Evolutionary conservation across 495 filamentous ascomycete species (phyloP).

Genomic region (Penicillium goetzii): DNA sequence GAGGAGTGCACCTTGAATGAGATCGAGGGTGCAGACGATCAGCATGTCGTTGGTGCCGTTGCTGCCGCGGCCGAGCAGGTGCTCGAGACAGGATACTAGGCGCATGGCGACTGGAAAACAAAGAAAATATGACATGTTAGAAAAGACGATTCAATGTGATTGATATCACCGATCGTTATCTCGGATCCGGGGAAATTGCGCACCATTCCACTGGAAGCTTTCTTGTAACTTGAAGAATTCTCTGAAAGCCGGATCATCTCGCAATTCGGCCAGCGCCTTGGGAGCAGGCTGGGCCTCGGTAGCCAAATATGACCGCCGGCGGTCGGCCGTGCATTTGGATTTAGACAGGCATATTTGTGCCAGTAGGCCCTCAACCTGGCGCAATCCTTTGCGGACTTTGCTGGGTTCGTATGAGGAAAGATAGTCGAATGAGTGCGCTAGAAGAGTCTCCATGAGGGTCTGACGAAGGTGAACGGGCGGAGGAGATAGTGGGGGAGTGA

Average conservation of each 20-base stretch:
- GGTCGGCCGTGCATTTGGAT: constrained; percentile 48
- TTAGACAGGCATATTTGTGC: constrained; percentile 91
- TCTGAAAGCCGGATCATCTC: constrained; percentile 85
- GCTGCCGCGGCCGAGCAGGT: constrained; percentile 77
- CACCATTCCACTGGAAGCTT: constrained; percentile 96
- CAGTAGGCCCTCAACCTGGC: constrained; percentile 93
- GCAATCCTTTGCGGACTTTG: constrained; percentile 91
- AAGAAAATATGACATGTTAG: background rate
- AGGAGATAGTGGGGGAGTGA: constrained; percentile 21
- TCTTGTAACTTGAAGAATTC: constrained; percentile 98
- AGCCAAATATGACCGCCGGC: constrained; percentile 44
- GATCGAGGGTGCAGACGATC: constrained; percentile 83
- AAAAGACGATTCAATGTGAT: constrained; percentile 6
- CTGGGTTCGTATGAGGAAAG: constrained; percentile 87
- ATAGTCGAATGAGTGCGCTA: constrained; percentile 94
- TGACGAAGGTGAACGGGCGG: constrained; percentile 2
- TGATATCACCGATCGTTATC: background rate
- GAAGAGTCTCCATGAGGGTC: constrained; percentile 78
- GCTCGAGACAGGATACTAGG: constrained; percentile 83
- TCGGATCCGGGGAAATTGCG: constrained; percentile 16
- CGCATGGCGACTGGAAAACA: constrained; percentile 70
- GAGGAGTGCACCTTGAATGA: constrained; percentile 88
- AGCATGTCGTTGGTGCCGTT: constrained; percentile 85
- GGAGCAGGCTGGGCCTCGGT: constrained; percentile 48
- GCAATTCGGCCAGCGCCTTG: constrained; percentile 71